Evolutionary conservation across 768 basidiomycete genomes (phyloP).

Genomic region (Lactarius evosmus): DNA sequence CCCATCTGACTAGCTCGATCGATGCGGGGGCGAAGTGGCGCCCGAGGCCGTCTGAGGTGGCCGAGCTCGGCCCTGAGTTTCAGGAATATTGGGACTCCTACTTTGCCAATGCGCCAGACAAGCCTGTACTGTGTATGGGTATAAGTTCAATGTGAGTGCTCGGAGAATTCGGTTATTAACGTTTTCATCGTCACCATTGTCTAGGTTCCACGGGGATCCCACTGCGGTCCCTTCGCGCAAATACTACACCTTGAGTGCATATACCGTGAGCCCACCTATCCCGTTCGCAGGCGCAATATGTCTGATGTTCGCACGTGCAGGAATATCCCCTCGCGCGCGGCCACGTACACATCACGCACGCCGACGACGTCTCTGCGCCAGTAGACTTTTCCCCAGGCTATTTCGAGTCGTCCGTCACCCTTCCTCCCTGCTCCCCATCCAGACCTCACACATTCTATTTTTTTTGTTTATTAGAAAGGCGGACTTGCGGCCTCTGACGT

Average conservation of each 20-base stretch:
- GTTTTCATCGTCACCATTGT: background rate
- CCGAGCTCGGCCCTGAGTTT: conserved; percentile 49
- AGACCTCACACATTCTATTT: conserved; percentile 30
- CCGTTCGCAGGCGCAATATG: no score
- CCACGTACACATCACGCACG: conserved; percentile 28
- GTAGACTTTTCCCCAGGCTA: conserved; percentile 30
- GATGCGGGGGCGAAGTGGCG: conserved; percentile 58
- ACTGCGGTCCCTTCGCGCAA: conserved; percentile 14
- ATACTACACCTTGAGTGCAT: conserved; percentile 25
- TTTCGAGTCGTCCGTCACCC: conserved; percentile 49
- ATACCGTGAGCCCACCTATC: background rate
- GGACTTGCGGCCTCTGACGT: conserved; percentile 43
- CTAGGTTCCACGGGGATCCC: conserved; percentile 27
- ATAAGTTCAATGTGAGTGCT: conserved; percentile 42
- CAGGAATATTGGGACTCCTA: conserved; percentile 47
- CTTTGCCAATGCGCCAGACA: conserved; percentile 52
- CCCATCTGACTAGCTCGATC: conserved; percentile 25
- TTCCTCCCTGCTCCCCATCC: conserved; percentile 39
- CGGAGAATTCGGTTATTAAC: background rate
- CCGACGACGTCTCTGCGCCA: conserved; percentile 24
- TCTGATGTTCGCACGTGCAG: background rate
- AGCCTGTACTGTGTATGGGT: conserved; percentile 48
- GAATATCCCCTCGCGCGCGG: conserved; percentile 27
- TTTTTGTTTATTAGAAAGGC: conserved; percentile 17
- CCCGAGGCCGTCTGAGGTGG: conserved; percentile 48